Percentiles rank a stretch among this genome's conserved stretches.
These are phyloP conservation scores for Acer campestre DNA, from an alignment of 345 rosid genomes.

Conservation along the genomic window DNA sequence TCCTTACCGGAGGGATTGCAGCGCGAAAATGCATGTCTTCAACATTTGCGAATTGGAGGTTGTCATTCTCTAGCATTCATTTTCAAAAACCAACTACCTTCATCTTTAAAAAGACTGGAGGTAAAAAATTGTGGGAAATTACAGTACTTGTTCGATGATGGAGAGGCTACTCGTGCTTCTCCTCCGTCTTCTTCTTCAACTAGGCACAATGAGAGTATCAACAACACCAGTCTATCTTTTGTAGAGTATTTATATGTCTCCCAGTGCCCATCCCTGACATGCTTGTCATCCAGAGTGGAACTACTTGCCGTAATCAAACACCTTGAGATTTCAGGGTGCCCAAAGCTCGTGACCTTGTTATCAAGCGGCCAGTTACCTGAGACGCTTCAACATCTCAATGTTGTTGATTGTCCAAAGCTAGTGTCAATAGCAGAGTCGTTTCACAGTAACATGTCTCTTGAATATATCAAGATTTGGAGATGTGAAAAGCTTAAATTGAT, in stretches of 20 bases:
- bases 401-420: neutral
- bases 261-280: neutral
- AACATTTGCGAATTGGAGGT: neutral
- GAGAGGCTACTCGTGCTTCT: neutral
- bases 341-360: slow-evolving; percentile 8
- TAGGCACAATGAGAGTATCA: neutral
- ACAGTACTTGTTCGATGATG: neutral
- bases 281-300: neutral
- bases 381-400: neutral
- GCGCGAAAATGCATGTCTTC: neutral
- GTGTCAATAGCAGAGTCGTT: neutral
- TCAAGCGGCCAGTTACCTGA: neutral
- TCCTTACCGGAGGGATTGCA: neutral
- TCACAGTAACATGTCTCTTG: neutral
- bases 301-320: neutral
- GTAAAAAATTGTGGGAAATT: neutral
- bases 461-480: neutral
- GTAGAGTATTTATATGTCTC: neutral
- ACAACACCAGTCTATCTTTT: neutral
- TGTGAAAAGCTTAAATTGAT: neutral
- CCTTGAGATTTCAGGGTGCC: slow-evolving; percentile 3
- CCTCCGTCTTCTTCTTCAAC: neutral
- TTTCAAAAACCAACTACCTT: neutral
- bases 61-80: slow-evolving; percentile 7
- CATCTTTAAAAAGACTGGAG: neutral